Evolutionary conservation across 2,329 filamentous ascomycete species (phyloP).

Genomic region (Paraconiothyrium sp.): DNA sequence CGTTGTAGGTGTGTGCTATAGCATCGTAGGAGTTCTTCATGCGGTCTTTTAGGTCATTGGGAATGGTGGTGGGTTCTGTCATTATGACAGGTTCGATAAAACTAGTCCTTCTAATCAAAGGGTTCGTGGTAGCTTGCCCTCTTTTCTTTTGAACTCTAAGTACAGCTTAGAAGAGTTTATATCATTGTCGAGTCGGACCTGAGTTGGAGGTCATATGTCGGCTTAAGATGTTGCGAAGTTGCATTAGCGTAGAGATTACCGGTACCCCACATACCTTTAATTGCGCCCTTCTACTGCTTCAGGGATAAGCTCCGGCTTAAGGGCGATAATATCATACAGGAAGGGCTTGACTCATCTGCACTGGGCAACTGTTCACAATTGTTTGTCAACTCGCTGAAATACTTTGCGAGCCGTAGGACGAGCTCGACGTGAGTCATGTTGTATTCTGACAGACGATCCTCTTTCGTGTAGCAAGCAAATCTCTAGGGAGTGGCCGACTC

Average conservation of each 20-base stretch:
- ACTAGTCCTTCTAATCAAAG: no score
- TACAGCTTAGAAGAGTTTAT: neutral
- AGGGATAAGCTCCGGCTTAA: neutral
- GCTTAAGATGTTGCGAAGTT: neutral
- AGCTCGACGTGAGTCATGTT: neutral
- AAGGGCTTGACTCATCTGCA: slow-evolving; percentile 1
- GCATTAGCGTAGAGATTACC: slow-evolving; percentile 4
- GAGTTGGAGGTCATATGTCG: neutral
- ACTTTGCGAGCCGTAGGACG: neutral
- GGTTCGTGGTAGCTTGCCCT: no score
- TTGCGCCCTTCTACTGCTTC: slow-evolving; percentile 5
- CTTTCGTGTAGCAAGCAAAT: neutral
- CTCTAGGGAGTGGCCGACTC: neutral
- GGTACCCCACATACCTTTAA: neutral
- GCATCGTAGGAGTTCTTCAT: slow-evolving; percentile 43
- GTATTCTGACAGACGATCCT: no score
- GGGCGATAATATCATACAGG: neutral
- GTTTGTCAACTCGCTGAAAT: neutral
- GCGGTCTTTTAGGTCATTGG: slow-evolving; percentile 37
- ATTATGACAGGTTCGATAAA: neutral
- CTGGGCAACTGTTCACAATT: neutral
- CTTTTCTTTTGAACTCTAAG: no score
- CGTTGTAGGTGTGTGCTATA: slow-evolving; percentile 37
- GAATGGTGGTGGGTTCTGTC: neutral
- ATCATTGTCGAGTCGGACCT: neutral